Base-by-base conservation (phyloP, 495 filamentous ascomycete genomes). In the Penicillium samsonianum region DNA sequence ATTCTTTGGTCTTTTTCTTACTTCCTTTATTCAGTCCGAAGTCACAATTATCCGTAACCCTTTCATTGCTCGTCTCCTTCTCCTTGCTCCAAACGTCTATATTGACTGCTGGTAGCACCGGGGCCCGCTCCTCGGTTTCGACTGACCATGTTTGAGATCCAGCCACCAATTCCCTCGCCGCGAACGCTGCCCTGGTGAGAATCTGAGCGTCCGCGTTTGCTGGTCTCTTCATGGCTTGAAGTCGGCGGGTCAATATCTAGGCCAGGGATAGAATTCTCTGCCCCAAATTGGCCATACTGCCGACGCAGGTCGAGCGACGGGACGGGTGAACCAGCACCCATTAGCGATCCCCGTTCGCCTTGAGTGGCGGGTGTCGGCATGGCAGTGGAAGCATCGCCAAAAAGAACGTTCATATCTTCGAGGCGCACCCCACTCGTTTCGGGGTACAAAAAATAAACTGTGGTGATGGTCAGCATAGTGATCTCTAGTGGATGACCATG, bases 361-460 rank as follows among this genome's bases (percentile, higher is more conserved):
- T 88, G 79, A 11, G 85, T 85, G 17, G 81, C 75, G 10, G 87
- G 88, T 1, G 87, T 90, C 3, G 87, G 85, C 80, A 88, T 85
- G n/a, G 82, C 80, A 6, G 86, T 89, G 10, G 89, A 91, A 31
- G 91, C 88, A 73, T 97, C 92, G 43, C 92, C 92, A 65, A 97
- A 97, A 10, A 97, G 73, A 20, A 80, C 70, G 68, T 95, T 88
- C 94, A 98, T 98, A 63, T 98, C 95, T 74, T 98, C 94, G 58
- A 98, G 80, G 59, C 92, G 86, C 63, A 98, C 87, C 57, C 93
- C 93, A 64, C 91, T 91, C 0, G 94, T 98, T 74, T 98, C 94
- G 22, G 94, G 94, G 67, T 98, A 98, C 56, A 96, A 80, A 71
- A 97, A 97, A 70, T 91, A 98, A 22, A 98, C 94, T 96, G 58